Evolutionary conservation across 495 filamentous ascomycete genomes (phyloP), one percentile per base, ranked within the genome.

Genomic region (Aeminium ludgeri): DNA sequence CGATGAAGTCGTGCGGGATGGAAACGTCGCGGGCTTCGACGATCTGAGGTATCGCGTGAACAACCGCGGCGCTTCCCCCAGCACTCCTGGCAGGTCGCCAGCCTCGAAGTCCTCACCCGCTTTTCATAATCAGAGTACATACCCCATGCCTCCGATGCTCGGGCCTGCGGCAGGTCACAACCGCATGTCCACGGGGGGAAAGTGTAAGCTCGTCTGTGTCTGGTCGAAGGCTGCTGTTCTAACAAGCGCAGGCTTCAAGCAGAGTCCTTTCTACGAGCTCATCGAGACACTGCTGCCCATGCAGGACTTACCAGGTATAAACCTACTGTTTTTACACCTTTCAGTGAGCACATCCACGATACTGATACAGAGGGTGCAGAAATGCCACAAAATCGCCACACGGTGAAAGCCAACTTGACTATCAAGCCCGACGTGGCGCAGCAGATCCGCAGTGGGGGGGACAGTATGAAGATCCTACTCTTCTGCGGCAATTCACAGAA

Each of bases 391-490:
- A 74, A 82, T 46, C 61, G 78, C 19, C 67, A 79, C 41, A 71
- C 69, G 6, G 60, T 70, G 28, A 56, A 53, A 8, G 44, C 70
- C 0, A 49, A 59, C 18, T 59, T 94, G 29, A 68, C 57, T 31
- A 56, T 78, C 2, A 62, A 48, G 2, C 48, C 67, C 33, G 61
- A 65, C 11, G 54, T 59, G 1, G 65, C 73, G 10, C 52, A 65
- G 38, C 63, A 58, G 41, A 59, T 79, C 45, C 59, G 59, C 38
- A 56, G 43, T 10, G 75, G 86, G 38, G 54, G 59, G 0, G 62
- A 68, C 30, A n/a, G n/a, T n/a, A 52, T 75, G 30, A 67, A 71
- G 30, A 64, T 86, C 31, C 82, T 95, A 75, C 64, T 94, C 11
- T 93, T 85, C 53, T 89, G 84, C 43, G 78, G 80, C 4, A 65